These are phyloP conservation scores for Annulohypoxylon moriforme DNA, from an alignment of 495 filamentous ascomycete species.

Conservation along the genomic window DNA sequence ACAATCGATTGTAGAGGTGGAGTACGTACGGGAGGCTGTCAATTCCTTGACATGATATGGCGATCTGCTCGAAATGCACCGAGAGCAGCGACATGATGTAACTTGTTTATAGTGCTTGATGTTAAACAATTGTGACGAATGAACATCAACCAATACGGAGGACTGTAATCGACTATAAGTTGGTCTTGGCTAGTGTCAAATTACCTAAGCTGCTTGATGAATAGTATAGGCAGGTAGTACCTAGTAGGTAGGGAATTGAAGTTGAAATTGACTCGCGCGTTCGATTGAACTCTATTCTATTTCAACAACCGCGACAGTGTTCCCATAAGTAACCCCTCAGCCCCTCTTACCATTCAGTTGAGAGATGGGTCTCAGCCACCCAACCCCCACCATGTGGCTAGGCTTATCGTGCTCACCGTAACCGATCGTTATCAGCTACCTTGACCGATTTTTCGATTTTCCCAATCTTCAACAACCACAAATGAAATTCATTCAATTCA, in stretches of 20 bases:
- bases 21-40: constrained; percentile 79
- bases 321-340: not conserved
- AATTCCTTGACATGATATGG: constrained; percentile 83
- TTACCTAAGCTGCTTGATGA: not conserved
- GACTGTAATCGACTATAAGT: not conserved
- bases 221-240: not conserved
- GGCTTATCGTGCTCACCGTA: not conserved
- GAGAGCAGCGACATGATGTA: constrained; percentile 77
- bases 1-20: not conserved
- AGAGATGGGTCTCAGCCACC: constrained; percentile 9
- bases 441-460: not conserved
- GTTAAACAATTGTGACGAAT: not conserved
- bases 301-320: not conserved
- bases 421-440: not conserved
- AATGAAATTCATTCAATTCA: constrained; percentile 15
- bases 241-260: not conserved
- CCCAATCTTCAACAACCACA: constrained; percentile 1
- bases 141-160: not conserved
- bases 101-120: not conserved
- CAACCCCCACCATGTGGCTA: constrained; percentile 29
- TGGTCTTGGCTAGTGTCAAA: not conserved
- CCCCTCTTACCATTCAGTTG: not conserved
- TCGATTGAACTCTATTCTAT: not conserved
- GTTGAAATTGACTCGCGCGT: not conserved
- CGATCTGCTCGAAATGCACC: constrained; percentile 90